Evolutionary conservation across 768 basidiomycete genomes (phyloP), one percentile per base, ranked within the genome.

Genomic region (Suillus tomentosus): DNA sequence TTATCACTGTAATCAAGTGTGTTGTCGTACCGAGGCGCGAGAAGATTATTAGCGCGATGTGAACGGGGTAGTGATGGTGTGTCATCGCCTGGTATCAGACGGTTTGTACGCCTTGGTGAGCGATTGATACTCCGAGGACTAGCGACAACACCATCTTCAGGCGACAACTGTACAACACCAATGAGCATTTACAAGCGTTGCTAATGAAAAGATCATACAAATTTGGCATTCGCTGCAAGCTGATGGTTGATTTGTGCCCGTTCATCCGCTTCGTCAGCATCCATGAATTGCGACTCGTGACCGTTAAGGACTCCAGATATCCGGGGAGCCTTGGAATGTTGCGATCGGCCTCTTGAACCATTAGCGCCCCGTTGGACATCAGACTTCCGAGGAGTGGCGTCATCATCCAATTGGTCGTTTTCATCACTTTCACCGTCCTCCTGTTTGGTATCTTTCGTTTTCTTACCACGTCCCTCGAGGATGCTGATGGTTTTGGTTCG

Each of bases 221-320:
- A 80, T 62, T 84, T 86, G 17, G 85, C 88, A 42, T 91, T 93
- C 62, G 87, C 88, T 40, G 84, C 88, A 37, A 96, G 77, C 65
- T 92, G 92, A 66, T 91, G 88, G 71, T 95, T 92, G 53, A 96
- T 92, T 73, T 96, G 94, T 70, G 91, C 89, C 67, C 91, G 85
- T 9, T 92, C 92, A 68, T 89, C 82, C 14, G 84, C 87, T 61
- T 93, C 92, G 68, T 95, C 92, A 4, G 93, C 93, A 74, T 95
- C 93, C 89, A 93, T 89, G 71, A 94, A 94, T 69, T 94, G 93
- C 13, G 93, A 94, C 3, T 83, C 82, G 7, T 86, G 85, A 19
- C 86, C 86, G 70, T 76, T 81, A 60, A 81, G 81, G 2, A 70
- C 72, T 36, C 76, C 76, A 5, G 84, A 82, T 31, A 67, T 67